phyloP scores from a whole-genome alignment of 108 stramenopile genomes.

The Hondaea fermentalgiana region DNA sequence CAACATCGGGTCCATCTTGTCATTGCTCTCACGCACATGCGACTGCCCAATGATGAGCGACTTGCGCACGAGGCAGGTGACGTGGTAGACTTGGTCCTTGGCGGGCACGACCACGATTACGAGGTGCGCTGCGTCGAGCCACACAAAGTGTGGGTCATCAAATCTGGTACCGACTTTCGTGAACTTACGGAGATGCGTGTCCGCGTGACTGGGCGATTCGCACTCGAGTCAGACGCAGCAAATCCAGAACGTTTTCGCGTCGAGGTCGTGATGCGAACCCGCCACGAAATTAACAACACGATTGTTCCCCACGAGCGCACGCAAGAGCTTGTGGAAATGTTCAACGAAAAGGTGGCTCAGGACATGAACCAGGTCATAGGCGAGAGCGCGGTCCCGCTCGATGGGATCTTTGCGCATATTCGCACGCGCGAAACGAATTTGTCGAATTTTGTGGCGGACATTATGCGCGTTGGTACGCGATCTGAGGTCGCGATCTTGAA shows the following conservation, averaged over 20 bases:
- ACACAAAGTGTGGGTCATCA: conserved; percentile 35
- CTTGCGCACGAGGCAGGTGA: conserved; percentile 36
- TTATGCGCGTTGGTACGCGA: conserved; percentile 21
- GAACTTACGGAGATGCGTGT: background rate
- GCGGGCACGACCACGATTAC: conserved; percentile 55
- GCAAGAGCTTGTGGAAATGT: conserved; percentile 22
- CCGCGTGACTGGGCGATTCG: background rate
- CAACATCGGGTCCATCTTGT: background rate
- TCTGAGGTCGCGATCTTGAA: conserved; percentile 37
- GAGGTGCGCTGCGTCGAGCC: conserved; percentile 18
- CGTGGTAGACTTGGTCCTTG: conserved; percentile 41
- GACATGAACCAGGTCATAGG: conserved; percentile 42
- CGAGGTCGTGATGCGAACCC: background rate
- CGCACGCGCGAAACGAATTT: conserved; percentile 49
- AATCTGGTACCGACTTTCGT: conserved; percentile 52
- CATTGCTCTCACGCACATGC: conserved; percentile 45
- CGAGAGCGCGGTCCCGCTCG: conserved; percentile 33
- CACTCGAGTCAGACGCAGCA: background rate
- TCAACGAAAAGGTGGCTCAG: conserved; percentile 17
- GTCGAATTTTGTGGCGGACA: conserved; percentile 42
- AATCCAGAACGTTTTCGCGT: background rate
- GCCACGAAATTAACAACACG: background rate
- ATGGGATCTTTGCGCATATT: conserved; percentile 36
- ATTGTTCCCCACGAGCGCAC: conserved; percentile 13
- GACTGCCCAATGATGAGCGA: conserved; percentile 43